These are phyloP conservation scores for Boletus subparvulus DNA, from an alignment of 768 basidiomycete genomes.

Conservation along the genomic window DNA sequence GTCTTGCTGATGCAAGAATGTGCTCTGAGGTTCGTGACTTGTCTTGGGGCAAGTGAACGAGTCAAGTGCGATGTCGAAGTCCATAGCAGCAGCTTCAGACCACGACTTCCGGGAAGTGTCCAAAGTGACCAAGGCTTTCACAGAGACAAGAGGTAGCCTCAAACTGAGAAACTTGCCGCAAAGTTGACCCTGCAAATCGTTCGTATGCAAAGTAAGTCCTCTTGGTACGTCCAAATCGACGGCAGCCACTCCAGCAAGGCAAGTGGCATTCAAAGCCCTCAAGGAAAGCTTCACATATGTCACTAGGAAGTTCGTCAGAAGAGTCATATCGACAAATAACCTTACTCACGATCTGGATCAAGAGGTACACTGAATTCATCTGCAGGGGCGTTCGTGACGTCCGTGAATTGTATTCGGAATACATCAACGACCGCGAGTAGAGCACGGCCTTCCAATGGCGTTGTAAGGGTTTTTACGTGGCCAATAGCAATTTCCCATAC, in stretches of 20 bases:
- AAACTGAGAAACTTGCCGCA: constrained; percentile 66
- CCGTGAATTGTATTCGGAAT: constrained; percentile 70
- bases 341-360: constrained; percentile 74
- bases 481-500: constrained; percentile 90
- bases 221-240: constrained; percentile 52
- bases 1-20: constrained; percentile 75
- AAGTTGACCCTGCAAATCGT: constrained; percentile 69
- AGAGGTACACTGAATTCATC: constrained; percentile 55
- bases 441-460: constrained; percentile 51
- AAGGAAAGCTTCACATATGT: constrained; percentile 78
- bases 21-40: constrained; percentile 53
- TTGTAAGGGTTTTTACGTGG: constrained; percentile 52
- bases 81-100: constrained; percentile 62
- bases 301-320: constrained; percentile 45
- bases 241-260: constrained; percentile 53
- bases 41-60: constrained; percentile 63
- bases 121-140: constrained; percentile 52
- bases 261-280: constrained; percentile 52
- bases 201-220: constrained; percentile 67
- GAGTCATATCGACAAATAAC: neutral
- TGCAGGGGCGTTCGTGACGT: constrained; percentile 80
- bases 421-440: constrained; percentile 53
- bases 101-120: constrained; percentile 46
- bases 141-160: constrained; percentile 47
- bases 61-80: constrained; percentile 61